A percentile compares a stretch with the other conserved stretches of the same genome.
Evolutionary conservation across 768 basidiomycete species (phyloP).

Genomic region (Leccinum subgranulosum): DNA sequence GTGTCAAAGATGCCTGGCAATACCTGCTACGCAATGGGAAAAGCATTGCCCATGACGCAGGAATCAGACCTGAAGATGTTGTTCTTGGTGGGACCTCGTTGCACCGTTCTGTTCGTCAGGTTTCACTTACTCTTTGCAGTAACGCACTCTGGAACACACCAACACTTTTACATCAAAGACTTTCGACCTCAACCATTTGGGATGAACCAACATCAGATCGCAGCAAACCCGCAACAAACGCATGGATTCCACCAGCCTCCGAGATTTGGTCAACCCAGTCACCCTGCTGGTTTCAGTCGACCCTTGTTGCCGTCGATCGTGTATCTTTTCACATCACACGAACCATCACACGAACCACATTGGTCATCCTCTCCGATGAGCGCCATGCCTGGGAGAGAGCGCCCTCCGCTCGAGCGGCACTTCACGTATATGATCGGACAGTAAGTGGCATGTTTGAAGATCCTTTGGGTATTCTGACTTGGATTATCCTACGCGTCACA

Average conservation of each 20-base stretch:
- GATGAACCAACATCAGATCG: conserved; percentile 10
- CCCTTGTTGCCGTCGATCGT: conserved; percentile 36
- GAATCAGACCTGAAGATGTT: conserved; percentile 40
- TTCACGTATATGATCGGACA: conserved; percentile 28
- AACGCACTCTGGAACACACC: conserved; percentile 39
- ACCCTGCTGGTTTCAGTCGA: conserved; percentile 17
- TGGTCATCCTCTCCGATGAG: conserved; percentile 38
- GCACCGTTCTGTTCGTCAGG: too few species aligned
- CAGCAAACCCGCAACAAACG: conserved; percentile 10
- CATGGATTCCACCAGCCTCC: conserved; percentile 16
- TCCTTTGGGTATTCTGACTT: background rate
- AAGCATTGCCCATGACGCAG: conserved; percentile 29
- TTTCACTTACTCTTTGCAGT: conserved; percentile 26
- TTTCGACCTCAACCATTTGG: conserved; percentile 24
- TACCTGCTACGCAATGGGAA: conserved; percentile 34
- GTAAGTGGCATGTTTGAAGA: conserved; percentile 21
- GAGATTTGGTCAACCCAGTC: conserved; percentile 1
- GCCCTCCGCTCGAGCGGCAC: conserved; percentile 20
- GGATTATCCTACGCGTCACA: background rate
- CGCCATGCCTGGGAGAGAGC: conserved; percentile 16
- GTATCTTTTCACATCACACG: conserved; percentile 41
- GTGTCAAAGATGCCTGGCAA: conserved; percentile 38
- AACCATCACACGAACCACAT: conserved; percentile 33
- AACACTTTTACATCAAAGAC: conserved; percentile 40
- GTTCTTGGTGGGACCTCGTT: conserved; percentile 36